Percentiles rank a stretch among this genome's conserved stretches.
Conservation (phyloP, 768 basidiomycete genomes). For the Lactifluus pinguis region DNA sequence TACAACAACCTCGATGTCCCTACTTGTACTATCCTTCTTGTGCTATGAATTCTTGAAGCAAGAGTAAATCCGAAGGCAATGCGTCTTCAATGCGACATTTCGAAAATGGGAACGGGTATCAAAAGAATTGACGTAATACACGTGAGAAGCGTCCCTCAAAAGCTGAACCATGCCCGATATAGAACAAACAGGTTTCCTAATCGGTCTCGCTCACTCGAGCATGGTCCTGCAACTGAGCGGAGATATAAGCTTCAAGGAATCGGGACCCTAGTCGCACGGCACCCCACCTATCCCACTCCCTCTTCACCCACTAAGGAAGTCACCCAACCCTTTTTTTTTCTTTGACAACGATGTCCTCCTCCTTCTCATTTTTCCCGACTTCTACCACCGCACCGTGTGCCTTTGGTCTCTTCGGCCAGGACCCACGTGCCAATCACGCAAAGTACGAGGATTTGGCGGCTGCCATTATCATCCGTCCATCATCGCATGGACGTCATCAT, state of each 20-base stretch:
- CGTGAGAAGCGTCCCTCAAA: background rate
- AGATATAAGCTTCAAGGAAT: background rate
- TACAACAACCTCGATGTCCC: background rate
- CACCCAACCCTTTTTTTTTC: no score
- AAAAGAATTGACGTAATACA: background rate
- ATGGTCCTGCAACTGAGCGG: background rate
- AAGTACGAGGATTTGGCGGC: slow-evolving; percentile 4
- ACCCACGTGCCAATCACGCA: slow-evolving; percentile 11
- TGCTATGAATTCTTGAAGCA: background rate
- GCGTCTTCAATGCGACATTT: no score
- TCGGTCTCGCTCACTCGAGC: background rate
- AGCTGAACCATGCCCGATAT: slow-evolving; percentile 7
- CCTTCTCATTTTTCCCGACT: slow-evolving; percentile 8
- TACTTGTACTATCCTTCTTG: background rate
- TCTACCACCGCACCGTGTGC: slow-evolving; percentile 10
- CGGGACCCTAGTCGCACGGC: background rate
- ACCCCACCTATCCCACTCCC: no score
- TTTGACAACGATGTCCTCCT: background rate
- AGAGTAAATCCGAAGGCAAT: no score
- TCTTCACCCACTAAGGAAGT: background rate
- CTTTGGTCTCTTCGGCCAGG: slow-evolving; percentile 15
- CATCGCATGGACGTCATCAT: background rate
- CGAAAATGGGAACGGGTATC: background rate
- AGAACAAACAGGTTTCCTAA: slow-evolving; percentile 15
- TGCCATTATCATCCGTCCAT: background rate